Base-by-base conservation (phyloP, 2,329 filamentous ascomycete species). In the Grosmannia huntii region DNA sequence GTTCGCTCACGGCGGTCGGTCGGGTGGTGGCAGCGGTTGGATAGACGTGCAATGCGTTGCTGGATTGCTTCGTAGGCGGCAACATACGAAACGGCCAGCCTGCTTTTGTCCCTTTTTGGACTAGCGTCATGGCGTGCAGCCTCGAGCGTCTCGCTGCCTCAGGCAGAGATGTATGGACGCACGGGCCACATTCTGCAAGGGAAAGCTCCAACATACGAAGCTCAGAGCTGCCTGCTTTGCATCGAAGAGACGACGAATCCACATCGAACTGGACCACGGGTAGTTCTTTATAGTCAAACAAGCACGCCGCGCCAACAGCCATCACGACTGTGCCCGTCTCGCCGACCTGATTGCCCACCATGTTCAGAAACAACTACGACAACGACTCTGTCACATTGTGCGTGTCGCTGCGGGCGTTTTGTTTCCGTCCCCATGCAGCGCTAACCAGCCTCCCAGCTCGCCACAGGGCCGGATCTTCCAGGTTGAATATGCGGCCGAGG, bases 341-440 rank as follows among this genome's bases (percentile, higher is more conserved):
- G 16, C 36, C 36, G 36, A 41, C 46, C 12, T n/a, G 21, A 54
- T 36, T 21, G 25, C 36, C 38, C 81, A 85, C 69, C 69, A 97
- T 99, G 94, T 99, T 99, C 79, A 84, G 94, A 76, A 99, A 99
- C 82, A 97, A 97, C 77, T 99, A 99, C 82, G 94, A 99, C 79
- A 99, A 99, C 84, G 94, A 99, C 76, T 95, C 92, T 63, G 91
- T 97, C 76, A 99, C 94, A 76, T 99, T 97, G 90, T 96, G 81
- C 76, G 86, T 75, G 70, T 7, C 33, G 12, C 50, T 19, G 14
- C 27, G 14, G 12, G 33, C 33, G n/a, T n/a, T n/a, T n/a, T n/a
- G n/a, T n/a, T n/a, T n/a, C n/a, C n/a, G n/a, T n/a, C n/a, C n/a
- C n/a, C n/a, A n/a, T n/a, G n/a, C n/a, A n/a, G n/a, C n/a, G 55